Conservation (phyloP, 176 grass and related monocot species). For the Puya raimondii region DNA sequence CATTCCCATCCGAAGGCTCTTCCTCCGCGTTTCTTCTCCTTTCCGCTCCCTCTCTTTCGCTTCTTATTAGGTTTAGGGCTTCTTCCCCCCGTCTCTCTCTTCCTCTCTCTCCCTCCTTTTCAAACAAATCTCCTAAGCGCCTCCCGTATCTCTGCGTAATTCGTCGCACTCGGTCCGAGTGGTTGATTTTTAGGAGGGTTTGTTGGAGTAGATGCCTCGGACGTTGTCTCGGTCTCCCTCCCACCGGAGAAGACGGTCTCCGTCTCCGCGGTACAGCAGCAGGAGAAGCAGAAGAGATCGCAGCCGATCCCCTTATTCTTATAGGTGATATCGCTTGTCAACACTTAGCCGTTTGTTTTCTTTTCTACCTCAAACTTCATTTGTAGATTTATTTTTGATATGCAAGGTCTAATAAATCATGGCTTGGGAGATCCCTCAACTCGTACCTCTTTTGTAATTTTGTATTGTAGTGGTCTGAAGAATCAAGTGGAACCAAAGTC, state of each 20-base stretch:
- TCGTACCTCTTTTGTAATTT: background rate
- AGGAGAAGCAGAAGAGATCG: conserved; percentile 61
- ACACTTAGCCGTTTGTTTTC: conserved; percentile 11
- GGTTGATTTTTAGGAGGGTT: background rate
- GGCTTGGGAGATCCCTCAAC: background rate
- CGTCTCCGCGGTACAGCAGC: conserved; percentile 47
- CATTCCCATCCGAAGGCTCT: background rate
- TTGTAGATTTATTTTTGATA: background rate
- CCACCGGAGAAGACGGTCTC: conserved; percentile 63
- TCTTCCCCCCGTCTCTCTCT: background rate
- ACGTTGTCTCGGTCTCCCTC: conserved; percentile 63
- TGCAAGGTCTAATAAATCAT: background rate
- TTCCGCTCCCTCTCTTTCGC: background rate
- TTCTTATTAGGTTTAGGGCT: background rate
- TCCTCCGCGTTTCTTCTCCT: background rate
- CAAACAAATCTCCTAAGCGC: background rate
- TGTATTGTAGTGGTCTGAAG: too few relatives aligned
- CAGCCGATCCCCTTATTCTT: conserved; percentile 80
- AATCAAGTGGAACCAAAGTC: too few relatives aligned
- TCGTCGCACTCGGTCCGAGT: background rate
- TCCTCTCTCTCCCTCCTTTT: background rate
- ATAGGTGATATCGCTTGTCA: conserved; percentile 79
- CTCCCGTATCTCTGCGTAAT: background rate
- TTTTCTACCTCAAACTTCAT: background rate
- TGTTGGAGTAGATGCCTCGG: conserved; percentile 42